Evolutionary conservation across 2,329 filamentous ascomycete species (phyloP).

Genomic region (Sporothrix pallida): DNA sequence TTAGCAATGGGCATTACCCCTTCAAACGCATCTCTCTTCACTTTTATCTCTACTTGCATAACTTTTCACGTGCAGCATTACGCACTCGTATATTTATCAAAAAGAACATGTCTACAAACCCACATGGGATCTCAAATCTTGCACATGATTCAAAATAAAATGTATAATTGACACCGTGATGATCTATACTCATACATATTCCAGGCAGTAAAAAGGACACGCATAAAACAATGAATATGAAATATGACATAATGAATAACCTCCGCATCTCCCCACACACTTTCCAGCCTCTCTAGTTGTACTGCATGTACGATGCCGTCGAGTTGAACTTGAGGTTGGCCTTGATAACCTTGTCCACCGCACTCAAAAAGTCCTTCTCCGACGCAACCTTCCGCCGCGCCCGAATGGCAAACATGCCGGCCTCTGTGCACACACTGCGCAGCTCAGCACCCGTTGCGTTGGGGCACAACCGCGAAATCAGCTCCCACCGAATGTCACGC

Average conservation of each 20-base stretch:
- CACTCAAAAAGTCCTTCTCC: conserved; percentile 97
- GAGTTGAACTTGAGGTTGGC: conserved; percentile 99
- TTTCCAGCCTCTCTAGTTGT: conserved; percentile 70
- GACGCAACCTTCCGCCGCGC: conserved; percentile 95
- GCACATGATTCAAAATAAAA: not conserved
- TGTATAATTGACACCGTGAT: conserved; percentile 12
- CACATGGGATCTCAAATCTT: not conserved
- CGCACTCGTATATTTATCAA: too few species aligned
- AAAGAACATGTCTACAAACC: not conserved
- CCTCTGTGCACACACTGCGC: conserved; percentile 95
- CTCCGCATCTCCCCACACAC: not conserved
- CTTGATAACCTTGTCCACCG: conserved; percentile 99
- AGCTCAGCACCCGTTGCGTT: conserved; percentile 97
- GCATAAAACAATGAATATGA: not conserved
- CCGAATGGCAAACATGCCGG: conserved; percentile 97
- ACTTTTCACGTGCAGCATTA: not conserved
- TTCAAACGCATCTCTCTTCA: not conserved
- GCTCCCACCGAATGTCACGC: conserved; percentile 97
- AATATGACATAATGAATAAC: not conserved
- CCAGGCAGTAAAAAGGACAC: conserved; percentile 8
- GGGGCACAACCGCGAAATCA: conserved; percentile 94
- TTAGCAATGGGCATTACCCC: conserved; percentile 11
- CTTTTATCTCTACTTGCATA: not conserved
- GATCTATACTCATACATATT: conserved; percentile 27
- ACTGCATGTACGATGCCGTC: conserved; percentile 97